These are phyloP conservation scores for Fusarium continuum DNA, from an alignment of 2,329 filamentous ascomycete species.

Conservation along the genomic window DNA sequence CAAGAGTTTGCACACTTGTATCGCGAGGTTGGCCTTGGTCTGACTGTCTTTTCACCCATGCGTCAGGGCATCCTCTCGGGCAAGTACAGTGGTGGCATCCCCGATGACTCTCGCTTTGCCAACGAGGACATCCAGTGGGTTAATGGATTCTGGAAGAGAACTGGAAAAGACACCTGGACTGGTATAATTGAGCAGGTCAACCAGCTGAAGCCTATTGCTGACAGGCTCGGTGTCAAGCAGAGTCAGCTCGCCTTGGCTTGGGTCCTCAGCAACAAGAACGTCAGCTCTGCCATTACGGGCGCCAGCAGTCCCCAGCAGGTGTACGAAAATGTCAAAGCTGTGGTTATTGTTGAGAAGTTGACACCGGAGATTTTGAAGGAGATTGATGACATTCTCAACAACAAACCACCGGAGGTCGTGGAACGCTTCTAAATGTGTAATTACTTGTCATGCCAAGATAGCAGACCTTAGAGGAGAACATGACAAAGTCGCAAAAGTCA, in stretches of 20 bases:
- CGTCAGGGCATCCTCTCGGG: slow-evolving; percentile 67
- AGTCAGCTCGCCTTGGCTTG: slow-evolving; percentile 67
- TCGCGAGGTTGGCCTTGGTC: slow-evolving; percentile 65
- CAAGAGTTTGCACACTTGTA: slow-evolving; percentile 69
- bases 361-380: slow-evolving; percentile 67
- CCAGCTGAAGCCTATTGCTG: slow-evolving; percentile 68
- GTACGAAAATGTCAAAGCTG: slow-evolving; percentile 65
- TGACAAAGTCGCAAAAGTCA: too few species aligned
- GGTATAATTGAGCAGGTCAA: slow-evolving; percentile 67
- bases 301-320: slow-evolving; percentile 67
- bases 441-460: neutral
- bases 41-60: slow-evolving; percentile 71
- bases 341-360: slow-evolving; percentile 63
- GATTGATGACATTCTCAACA: slow-evolving; percentile 67
- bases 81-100: slow-evolving; percentile 73
- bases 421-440: slow-evolving; percentile 35
- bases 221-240: slow-evolving; percentile 68
- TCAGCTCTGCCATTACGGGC: slow-evolving; percentile 69
- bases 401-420: slow-evolving; percentile 61
- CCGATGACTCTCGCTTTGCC: slow-evolving; percentile 66
- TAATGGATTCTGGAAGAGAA: slow-evolving; percentile 61
- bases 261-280: slow-evolving; percentile 69
- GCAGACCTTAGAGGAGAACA: neutral
- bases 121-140: slow-evolving; percentile 66
- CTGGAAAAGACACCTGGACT: slow-evolving; percentile 63